Conservation (phyloP, 192 early-diverging fungal species). For the Coemansia sp. region DNA sequence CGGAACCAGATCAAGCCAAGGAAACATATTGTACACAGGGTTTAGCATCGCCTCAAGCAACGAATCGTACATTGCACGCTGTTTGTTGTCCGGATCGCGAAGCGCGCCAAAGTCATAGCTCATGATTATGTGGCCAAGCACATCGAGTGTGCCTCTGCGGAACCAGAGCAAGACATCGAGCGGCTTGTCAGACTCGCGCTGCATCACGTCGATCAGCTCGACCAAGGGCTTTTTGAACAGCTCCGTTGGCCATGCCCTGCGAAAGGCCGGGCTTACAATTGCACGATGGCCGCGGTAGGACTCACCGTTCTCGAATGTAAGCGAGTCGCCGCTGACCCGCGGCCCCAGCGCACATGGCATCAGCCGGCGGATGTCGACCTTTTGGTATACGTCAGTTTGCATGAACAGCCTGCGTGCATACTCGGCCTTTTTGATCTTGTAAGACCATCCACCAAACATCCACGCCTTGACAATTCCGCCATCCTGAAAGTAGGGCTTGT, state of each 20-base stretch:
- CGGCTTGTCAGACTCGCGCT: constrained; percentile 30
- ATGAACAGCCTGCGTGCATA: constrained; percentile 51
- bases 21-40: constrained; percentile 56
- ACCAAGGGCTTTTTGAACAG: constrained; percentile 42
- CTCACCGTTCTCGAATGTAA: constrained; percentile 51
- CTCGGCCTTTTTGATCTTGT: constrained; percentile 48
- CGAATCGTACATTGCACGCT: constrained; percentile 51
- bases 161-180: constrained; percentile 45
- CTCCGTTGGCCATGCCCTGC: constrained; percentile 46
- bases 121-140: constrained; percentile 59
- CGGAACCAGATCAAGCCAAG: constrained; percentile 53
- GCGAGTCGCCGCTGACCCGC: constrained; percentile 41
- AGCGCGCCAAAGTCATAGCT: constrained; percentile 58
- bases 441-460: constrained; percentile 52
- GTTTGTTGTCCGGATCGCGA: constrained; percentile 43
- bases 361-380: constrained; percentile 41
- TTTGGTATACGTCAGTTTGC: constrained; percentile 51
- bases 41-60: constrained; percentile 51
- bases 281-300: constrained; percentile 52
- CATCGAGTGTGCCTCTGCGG: constrained; percentile 58
- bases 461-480: constrained; percentile 49
- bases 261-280: constrained; percentile 54
- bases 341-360: constrained; percentile 53
- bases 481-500: constrained; percentile 29
- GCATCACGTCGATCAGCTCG: constrained; percentile 48